Percentiles rank a stretch among this genome's conserved stretches.
Conservation (phyloP, 2,329 filamentous ascomycete genomes). For the Coniochaeta sp. region DNA sequence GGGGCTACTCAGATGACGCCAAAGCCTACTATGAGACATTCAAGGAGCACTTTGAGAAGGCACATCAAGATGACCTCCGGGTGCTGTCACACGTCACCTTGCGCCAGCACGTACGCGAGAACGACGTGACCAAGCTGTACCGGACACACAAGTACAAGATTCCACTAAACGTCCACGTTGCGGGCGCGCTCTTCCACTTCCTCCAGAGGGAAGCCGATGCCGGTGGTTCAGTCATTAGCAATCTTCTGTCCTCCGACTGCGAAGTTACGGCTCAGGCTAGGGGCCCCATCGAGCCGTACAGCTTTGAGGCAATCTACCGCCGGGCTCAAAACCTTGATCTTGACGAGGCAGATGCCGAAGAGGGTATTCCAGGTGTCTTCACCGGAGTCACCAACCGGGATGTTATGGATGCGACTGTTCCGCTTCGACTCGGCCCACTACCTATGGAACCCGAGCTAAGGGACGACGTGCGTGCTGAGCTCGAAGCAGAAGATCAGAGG, state of each 20-base stretch:
- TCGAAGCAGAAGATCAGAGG: conserved; percentile 77
- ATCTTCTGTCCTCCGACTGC: conserved; percentile 59
- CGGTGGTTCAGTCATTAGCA: conserved; percentile 71
- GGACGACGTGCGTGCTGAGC: conserved; percentile 77
- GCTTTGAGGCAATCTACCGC: conserved; percentile 53
- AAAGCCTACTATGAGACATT: conserved; percentile 66
- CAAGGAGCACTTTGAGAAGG: conserved; percentile 62
- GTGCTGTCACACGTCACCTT: conserved; percentile 67
- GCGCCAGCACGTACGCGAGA: conserved; percentile 71
- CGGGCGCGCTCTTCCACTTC: conserved; percentile 77
- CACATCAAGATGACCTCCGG: conserved; percentile 75
- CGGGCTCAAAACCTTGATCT: conserved; percentile 54
- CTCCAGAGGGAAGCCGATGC: conserved; percentile 79
- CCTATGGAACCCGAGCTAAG: conserved; percentile 78
- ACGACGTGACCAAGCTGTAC: conserved; percentile 73
- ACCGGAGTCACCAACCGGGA: conserved; percentile 56
- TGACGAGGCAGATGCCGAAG: conserved; percentile 55
- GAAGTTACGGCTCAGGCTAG: conserved; percentile 51
- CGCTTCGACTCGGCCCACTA: conserved; percentile 70
- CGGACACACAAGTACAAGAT: conserved; percentile 81
- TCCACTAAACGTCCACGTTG: conserved; percentile 79
- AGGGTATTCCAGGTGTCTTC: conserved; percentile 57
- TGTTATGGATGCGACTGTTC: conserved; percentile 46
- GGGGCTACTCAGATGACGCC: conserved; percentile 65
- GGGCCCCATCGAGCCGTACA: conserved; percentile 57